A percentile compares a stretch with the other conserved stretches of the same genome.
Conservation (phyloP, 1,284 basidiomycete species). For the Tylopilus sp. region DNA sequence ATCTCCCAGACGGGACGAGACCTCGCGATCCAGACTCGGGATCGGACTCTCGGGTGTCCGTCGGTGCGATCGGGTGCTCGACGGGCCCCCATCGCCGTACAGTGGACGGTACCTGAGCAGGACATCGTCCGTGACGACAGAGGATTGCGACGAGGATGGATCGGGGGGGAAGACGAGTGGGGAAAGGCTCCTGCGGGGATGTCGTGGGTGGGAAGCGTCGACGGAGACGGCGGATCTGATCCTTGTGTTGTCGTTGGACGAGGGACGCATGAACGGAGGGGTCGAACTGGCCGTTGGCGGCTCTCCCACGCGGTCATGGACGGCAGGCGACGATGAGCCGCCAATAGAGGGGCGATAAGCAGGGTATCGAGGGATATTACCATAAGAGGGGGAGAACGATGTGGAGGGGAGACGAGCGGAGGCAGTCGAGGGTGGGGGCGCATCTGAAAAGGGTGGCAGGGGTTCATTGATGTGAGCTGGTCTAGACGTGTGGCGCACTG, state of each 20-base stretch:
- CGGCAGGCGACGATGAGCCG: conserved; percentile 18
- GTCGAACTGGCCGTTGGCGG: conserved; percentile 7
- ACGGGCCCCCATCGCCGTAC: background rate
- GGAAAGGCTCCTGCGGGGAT: conserved; percentile 25
- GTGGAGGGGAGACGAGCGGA: conserved; percentile 20
- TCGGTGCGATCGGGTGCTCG: conserved; percentile 5
- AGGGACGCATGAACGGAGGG: conserved; percentile 22
- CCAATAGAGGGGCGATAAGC: conserved; percentile 24
- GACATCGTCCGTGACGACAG: conserved; percentile 18
- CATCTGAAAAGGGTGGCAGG: conserved; percentile 13
- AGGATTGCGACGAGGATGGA: conserved; percentile 11
- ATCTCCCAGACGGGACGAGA: conserved; percentile 8
- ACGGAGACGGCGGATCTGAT: conserved; percentile 11
- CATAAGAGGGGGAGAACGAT: conserved; percentile 22
- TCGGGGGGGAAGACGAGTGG: conserved; percentile 26
- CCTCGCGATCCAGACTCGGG: conserved; percentile 2
- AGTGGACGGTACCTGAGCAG: conserved; percentile 15
- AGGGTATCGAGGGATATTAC: conserved; percentile 23
- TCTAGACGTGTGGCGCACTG: conserved; percentile 12
- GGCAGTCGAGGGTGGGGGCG: conserved; percentile 12
- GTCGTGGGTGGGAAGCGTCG: conserved; percentile 18
- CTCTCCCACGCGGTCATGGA: conserved; percentile 17
- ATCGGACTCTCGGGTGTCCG: conserved; percentile 6
- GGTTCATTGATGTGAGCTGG: conserved; percentile 7
- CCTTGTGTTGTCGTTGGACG: conserved; percentile 9